Evolutionary conservation across 2,329 filamentous ascomycete species (phyloP), one percentile per base, ranked within the genome.

Genomic region (Arachnomyces sp.): DNA sequence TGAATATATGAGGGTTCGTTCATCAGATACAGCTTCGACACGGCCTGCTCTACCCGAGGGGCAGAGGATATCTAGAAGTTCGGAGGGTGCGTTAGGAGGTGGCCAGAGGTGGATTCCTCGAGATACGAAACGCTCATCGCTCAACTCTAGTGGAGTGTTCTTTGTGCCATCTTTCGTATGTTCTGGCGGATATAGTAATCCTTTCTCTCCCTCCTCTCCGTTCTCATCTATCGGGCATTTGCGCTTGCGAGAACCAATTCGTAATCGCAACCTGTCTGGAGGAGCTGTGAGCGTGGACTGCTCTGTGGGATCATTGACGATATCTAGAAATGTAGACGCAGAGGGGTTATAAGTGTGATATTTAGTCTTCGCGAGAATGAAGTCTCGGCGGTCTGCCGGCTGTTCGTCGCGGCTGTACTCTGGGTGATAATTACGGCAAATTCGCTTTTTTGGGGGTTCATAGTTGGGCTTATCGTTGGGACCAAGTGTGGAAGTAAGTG

Each of bases 321-420:
- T 50, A 35, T 70, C 66, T 16, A 69, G 40, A 44, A 67, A 68
- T 8, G 63, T 56, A 7, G 59, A 57, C 16, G 63, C 54, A 14
- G 60, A 61, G 34, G 58, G 54, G 31, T 66, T 59, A 45, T 69
- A 69, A 16, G 57, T 55, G 38, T 61, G 61, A 43, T 61, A 64
- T 38, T 68, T 68, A 0, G 65, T 69, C 43, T 62, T 64, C 12
- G 63, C 63, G 2, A 66, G 51, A 32, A 67, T 67, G 43, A 65
- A 69, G 40, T 68, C 65, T 11, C 53, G 59, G 15, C 55, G 54
- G 1, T 34, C 39, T 6, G 47, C 39, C 15, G 49, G 41, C 15
- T 55, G 39, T 15, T 50, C 45, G 13, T 43, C 47, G 12, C 44
- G 34, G 3, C 45, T 53, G 45, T 66, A 66, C 48, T 69, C 66